Base-by-base conservation (phyloP, 257 asterid genomes). In the Capsicum rhomboideum region DNA sequence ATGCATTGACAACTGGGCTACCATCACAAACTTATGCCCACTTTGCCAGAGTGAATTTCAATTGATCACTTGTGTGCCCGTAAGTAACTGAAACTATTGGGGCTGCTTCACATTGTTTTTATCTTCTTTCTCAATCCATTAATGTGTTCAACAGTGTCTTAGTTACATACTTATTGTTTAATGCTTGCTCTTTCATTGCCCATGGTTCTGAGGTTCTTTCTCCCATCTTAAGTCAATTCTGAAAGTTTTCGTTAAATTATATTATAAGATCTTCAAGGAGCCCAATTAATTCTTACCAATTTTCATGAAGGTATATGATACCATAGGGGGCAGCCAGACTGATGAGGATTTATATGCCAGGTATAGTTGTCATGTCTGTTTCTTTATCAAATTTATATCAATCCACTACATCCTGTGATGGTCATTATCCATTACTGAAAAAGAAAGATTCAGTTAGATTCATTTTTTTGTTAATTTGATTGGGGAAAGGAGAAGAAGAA, bases 1-100 rank as follows among this genome's bases (percentile, higher is more conserved):
- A 17, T 94, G 99, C 95, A 94, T 96, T 87, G 99, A 96, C 95
- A 96, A 96, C 90, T 96, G 99, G 99, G 97, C 98, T 85, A 91
- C 97, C 88, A 94, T 96, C 88, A 96, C 99, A 79, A 96, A 93
- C 89, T 92, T 96, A 42, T 96, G 99, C 83, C 99, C 99, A 64
- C 98, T 96, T 79, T 96, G 99, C 92, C 98, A 94, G 95, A 91
- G 91, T 88, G 99, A 92, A 87, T 94, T 94, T 92, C 99, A 96
- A 88, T 83, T 93, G 91, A 96, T 96, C 90, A 96, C 99, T 66
- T 96, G 99, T 90, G 98, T 96, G 86, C 99, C 99, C 72, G 99
- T 96, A 93, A 92, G 99, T 94, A 87, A 82, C 90, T 26, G 67
- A 11, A 59, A 82, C 52, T 44, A 59, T 53, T 11, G 66, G 44